phyloP scores from a whole-genome alignment of 495 filamentous ascomycete species.

The Penicillium subrubescens region DNA sequence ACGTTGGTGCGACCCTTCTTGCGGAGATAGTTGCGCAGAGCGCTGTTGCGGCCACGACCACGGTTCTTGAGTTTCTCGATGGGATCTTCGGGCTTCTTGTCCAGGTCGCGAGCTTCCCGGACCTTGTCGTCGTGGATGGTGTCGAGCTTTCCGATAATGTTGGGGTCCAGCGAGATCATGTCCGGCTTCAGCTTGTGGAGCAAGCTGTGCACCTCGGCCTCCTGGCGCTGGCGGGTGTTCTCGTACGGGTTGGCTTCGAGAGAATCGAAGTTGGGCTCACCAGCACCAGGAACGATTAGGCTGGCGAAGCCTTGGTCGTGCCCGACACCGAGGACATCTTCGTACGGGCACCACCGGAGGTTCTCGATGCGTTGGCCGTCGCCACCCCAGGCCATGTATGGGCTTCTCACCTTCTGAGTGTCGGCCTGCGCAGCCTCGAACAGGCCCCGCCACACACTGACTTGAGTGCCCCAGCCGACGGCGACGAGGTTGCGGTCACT shows the following conservation, averaged over 20 bases:
- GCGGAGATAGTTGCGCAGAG: slow-evolving; percentile 79
- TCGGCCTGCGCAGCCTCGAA: slow-evolving; percentile 70
- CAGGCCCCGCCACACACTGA: slow-evolving; percentile 85
- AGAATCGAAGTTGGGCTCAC: slow-evolving; percentile 95
- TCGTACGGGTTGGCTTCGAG: slow-evolving; percentile 97
- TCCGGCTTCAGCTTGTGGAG: slow-evolving; percentile 94
- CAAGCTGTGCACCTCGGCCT: slow-evolving; percentile 84
- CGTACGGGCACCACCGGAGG: slow-evolving; percentile 89
- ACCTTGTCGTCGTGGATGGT: slow-evolving; percentile 71
- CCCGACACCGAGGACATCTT: slow-evolving; percentile 84
- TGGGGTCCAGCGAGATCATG: slow-evolving; percentile 94
- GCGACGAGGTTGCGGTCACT: slow-evolving; percentile 85
- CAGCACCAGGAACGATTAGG: slow-evolving; percentile 87
- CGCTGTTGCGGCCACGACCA: slow-evolving; percentile 89
- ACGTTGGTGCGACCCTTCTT: slow-evolving; percentile 91
- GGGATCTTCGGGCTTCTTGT: slow-evolving; percentile 68
- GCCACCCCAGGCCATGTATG: slow-evolving; percentile 93
- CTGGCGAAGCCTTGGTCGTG: slow-evolving; percentile 87
- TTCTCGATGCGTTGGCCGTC: slow-evolving; percentile 80
- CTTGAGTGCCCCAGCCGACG: slow-evolving; percentile 89
- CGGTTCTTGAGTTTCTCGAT: slow-evolving; percentile 72
- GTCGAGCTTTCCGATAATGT: slow-evolving; percentile 85
- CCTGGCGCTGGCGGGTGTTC: slow-evolving; percentile 87
- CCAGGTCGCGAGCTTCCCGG: slow-evolving; percentile 72
- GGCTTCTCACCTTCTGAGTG: slow-evolving; percentile 78